phyloP scores from a whole-genome alignment of 441 rosid species.

The Populus hybrid region DNA sequence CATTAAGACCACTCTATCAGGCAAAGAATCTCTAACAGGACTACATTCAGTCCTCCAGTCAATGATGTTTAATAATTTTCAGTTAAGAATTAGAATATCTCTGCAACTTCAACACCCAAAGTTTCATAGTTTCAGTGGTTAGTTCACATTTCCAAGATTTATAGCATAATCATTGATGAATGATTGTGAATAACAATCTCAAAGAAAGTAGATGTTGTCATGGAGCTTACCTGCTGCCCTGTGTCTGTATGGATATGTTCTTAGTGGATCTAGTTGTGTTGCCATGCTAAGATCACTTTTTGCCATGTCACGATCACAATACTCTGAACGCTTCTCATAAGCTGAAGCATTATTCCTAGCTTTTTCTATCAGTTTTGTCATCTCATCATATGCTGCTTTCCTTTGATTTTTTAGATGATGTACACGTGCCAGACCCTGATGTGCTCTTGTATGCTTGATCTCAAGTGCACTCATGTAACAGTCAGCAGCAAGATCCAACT shows the following conservation, averaged over 20 bases:
- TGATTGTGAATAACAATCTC: background rate
- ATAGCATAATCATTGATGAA: background rate
- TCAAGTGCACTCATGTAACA: conserved; percentile 86
- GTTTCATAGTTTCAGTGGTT: background rate
- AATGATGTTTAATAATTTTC: background rate
- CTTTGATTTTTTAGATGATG: conserved; percentile 77
- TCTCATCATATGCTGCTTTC: conserved; percentile 89
- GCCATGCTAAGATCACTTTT: conserved; percentile 82
- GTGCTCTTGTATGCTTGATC: conserved; percentile 96
- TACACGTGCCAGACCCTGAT: conserved; percentile 95
- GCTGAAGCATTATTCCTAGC: conserved; percentile 92
- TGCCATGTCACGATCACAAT: conserved; percentile 94
- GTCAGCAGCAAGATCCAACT: conserved; percentile 88
- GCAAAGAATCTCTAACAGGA: background rate
- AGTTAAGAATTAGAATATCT: background rate
- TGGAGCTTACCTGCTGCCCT: conserved; percentile 82
- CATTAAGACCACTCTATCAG: conserved; percentile 1
- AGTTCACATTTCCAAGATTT: background rate
- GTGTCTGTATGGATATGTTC: conserved; percentile 96
- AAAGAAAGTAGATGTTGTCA: background rate
- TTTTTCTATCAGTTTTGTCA: conserved; percentile 92
- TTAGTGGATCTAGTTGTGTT: conserved; percentile 81
- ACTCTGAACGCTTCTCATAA: conserved; percentile 93
- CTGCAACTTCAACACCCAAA: background rate
- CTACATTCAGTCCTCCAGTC: background rate